Evolutionary conservation across 768 basidiomycete species (phyloP).

Genomic region (Suillus variegatus): DNA sequence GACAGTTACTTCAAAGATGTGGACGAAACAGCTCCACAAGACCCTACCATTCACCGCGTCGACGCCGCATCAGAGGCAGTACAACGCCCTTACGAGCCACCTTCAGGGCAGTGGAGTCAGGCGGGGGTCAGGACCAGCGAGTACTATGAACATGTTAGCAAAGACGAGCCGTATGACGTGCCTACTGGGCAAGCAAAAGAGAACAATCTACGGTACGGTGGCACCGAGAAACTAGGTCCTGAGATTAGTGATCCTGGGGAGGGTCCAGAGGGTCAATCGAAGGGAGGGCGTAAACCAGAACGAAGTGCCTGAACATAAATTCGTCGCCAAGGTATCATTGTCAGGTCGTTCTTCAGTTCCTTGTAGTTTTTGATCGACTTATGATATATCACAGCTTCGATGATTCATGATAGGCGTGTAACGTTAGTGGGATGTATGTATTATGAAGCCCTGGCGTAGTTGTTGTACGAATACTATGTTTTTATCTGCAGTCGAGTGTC

Average conservation of each 20-base stretch:
- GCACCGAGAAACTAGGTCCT: conserved; percentile 22
- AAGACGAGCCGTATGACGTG: conserved; percentile 27
- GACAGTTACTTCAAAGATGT: conserved; percentile 52
- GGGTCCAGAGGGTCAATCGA: conserved; percentile 40
- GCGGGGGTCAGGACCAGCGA: conserved; percentile 38
- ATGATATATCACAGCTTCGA: background rate
- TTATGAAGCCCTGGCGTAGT: background rate
- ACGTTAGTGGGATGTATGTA: background rate
- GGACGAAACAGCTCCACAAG: conserved; percentile 44
- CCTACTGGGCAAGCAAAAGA: conserved; percentile 6
- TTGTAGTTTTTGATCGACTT: background rate
- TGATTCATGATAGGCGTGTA: background rate
- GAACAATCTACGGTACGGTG: conserved; percentile 25
- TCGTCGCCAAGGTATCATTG: background rate
- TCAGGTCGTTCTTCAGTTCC: background rate
- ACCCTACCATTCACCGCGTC: conserved; percentile 46
- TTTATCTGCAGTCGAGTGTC: background rate
- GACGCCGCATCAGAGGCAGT: conserved; percentile 45
- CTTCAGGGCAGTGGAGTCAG: conserved; percentile 46
- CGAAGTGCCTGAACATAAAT: conserved; percentile 15
- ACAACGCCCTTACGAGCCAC: conserved; percentile 51
- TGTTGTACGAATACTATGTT: background rate
- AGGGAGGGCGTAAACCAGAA: conserved; percentile 37
- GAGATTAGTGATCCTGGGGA: conserved; percentile 35
- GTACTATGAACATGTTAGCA: conserved; percentile 24